Conservation (phyloP, 2,329 filamentous ascomycete species). For the Neonectria magnoliae region DNA sequence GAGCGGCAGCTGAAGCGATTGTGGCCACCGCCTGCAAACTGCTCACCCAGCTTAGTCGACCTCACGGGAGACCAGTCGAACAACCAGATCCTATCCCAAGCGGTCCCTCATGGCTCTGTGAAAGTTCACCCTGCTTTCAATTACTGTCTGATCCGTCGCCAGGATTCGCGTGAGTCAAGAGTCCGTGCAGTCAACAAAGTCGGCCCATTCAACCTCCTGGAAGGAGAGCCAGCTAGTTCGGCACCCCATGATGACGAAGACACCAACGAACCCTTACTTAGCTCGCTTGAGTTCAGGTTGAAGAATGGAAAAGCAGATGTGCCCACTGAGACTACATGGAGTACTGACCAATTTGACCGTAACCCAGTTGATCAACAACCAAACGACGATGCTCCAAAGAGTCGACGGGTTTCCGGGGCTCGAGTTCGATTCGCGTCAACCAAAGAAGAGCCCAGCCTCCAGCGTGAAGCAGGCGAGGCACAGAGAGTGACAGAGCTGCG, state of each 20-base stretch:
- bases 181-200: constrained; percentile 28
- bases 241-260: neutral
- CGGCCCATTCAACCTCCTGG: constrained; percentile 10
- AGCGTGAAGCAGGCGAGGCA: neutral
- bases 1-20: neutral
- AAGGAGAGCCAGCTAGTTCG: neutral
- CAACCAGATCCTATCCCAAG: constrained; percentile 27
- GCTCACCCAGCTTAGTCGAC: constrained; percentile 6
- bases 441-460: neutral
- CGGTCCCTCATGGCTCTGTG: constrained; percentile 27
- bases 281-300: neutral
- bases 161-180: neutral
- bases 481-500: neutral
- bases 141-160: constrained; percentile 23
- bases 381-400: neutral
- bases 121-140: constrained; percentile 43
- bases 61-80: constrained; percentile 30
- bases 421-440: neutral
- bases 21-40: neutral
- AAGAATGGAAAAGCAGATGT: neutral
- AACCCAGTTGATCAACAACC: neutral
- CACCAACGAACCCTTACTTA: neutral
- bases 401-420: neutral
- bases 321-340: neutral
- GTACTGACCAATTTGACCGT: neutral